These are phyloP conservation scores for Peniophora sp. DNA, from an alignment of 1,284 basidiomycete genomes.

Conservation along the genomic window DNA sequence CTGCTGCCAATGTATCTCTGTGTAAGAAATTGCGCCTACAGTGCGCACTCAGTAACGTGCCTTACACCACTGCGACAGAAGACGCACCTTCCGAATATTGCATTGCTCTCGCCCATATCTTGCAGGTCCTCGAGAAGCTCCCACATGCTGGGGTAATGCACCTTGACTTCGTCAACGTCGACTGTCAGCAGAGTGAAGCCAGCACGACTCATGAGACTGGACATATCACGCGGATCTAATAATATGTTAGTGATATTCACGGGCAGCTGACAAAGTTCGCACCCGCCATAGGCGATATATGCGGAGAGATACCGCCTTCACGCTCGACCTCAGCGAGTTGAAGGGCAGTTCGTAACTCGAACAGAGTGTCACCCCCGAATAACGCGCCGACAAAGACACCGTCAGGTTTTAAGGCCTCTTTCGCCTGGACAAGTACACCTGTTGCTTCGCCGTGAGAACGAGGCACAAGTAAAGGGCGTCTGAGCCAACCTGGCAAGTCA, in stretches of 20 bases:
- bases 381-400: slow-evolving; percentile 94
- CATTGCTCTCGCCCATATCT: slow-evolving; percentile 97
- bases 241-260: not conserved
- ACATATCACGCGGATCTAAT: slow-evolving; percentile 82
- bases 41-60: not conserved
- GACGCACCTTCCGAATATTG: slow-evolving; percentile 71
- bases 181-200: slow-evolving; percentile 94
- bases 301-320: slow-evolving; percentile 92
- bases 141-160: slow-evolving; percentile 93
- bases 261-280: slow-evolving; percentile 9
- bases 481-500: slow-evolving; percentile 76
- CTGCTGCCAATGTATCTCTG: slow-evolving; percentile 85
- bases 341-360: slow-evolving; percentile 84
- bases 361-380: slow-evolving; percentile 94
- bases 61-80: slow-evolving; percentile 10
- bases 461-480: slow-evolving; percentile 3
- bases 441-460: not conserved
- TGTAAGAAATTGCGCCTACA: slow-evolving; percentile 65
- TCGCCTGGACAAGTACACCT: slow-evolving; percentile 89
- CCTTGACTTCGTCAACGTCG: slow-evolving; percentile 89
- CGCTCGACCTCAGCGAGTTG: slow-evolving; percentile 94
- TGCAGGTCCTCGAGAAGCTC: slow-evolving; percentile 90
- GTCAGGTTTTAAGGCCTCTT: slow-evolving; percentile 81
- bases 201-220: slow-evolving; percentile 85
- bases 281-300: slow-evolving; percentile 97